Conservation (phyloP, 2,329 filamentous ascomycete genomes). For the Fusarium armeniacum region DNA sequence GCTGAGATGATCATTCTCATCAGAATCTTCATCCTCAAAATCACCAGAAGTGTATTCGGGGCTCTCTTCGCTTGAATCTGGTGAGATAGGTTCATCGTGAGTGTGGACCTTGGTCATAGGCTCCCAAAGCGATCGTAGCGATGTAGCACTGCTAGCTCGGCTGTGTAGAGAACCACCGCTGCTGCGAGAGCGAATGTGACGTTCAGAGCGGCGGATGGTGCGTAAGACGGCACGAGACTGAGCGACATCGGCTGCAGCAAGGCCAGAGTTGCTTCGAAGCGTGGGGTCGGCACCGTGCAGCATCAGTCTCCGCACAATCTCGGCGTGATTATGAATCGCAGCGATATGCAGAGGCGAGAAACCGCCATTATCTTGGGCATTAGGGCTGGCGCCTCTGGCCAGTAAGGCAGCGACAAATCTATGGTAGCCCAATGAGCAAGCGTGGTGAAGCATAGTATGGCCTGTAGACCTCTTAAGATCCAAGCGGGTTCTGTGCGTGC, state of each 20-base stretch:
- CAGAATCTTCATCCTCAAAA: slow-evolving; percentile 59
- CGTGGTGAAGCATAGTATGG: slow-evolving; percentile 85
- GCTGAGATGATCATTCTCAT: slow-evolving; percentile 55
- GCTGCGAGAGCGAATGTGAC: slow-evolving; percentile 76
- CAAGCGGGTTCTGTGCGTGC: slow-evolving; percentile 74
- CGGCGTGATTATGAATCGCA: slow-evolving; percentile 79
- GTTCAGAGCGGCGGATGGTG: slow-evolving; percentile 72
- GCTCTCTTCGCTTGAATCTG: slow-evolving; percentile 60
- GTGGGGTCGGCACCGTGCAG: slow-evolving; percentile 79
- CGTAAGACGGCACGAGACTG: slow-evolving; percentile 74
- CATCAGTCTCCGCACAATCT: slow-evolving; percentile 82
- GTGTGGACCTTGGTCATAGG: slow-evolving; percentile 57
- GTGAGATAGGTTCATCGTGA: slow-evolving; percentile 56
- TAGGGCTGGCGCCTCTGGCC: slow-evolving; percentile 81
- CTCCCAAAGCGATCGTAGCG: slow-evolving; percentile 77
- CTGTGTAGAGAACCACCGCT: slow-evolving; percentile 74
- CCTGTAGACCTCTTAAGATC: slow-evolving; percentile 76
- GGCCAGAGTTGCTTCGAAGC: slow-evolving; percentile 76
- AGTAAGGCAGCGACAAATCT: slow-evolving; percentile 83
- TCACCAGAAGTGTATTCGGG: slow-evolving; percentile 63
- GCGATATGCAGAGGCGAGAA: slow-evolving; percentile 88
- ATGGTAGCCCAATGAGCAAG: slow-evolving; percentile 79
- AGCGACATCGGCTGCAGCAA: slow-evolving; percentile 79
- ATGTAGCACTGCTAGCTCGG: slow-evolving; percentile 75
- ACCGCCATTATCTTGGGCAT: slow-evolving; percentile 81